These are phyloP conservation scores for Mycena citricolor DNA, from an alignment of 1,284 basidiomycete genomes.

Conservation along the genomic window DNA sequence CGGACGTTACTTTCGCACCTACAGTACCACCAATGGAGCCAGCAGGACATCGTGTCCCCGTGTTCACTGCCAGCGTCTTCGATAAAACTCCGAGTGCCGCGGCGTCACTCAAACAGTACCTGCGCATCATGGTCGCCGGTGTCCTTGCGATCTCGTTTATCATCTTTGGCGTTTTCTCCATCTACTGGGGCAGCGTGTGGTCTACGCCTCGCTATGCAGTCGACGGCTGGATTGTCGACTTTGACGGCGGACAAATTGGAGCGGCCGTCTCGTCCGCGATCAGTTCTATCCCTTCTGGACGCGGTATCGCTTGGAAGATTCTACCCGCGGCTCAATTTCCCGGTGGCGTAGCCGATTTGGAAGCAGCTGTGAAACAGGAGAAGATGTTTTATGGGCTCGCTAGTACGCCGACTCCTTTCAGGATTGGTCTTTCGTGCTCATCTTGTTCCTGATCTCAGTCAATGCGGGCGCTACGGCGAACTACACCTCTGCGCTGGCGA, in stretches of 20 bases:
- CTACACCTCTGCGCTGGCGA: slow-evolving; percentile 32
- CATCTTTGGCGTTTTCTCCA: slow-evolving; percentile 44
- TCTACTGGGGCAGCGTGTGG: slow-evolving; percentile 52
- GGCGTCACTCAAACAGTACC: slow-evolving; percentile 35
- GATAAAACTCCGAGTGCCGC: slow-evolving; percentile 26
- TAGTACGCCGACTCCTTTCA: slow-evolving; percentile 13
- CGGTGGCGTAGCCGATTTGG: slow-evolving; percentile 30
- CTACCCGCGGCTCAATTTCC: slow-evolving; percentile 42
- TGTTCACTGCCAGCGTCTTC: slow-evolving; percentile 27
- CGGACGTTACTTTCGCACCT: no score
- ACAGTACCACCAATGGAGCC: no score
- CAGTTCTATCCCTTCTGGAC: background rate
- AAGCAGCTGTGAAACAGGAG: slow-evolving; percentile 22
- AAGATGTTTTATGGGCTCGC: slow-evolving; percentile 26
- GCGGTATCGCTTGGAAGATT: slow-evolving; percentile 39
- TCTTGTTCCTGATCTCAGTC: slow-evolving; percentile 11
- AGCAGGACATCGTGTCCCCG: no score
- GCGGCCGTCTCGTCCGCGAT: slow-evolving; percentile 38
- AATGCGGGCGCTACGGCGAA: slow-evolving; percentile 25
- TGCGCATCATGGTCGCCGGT: slow-evolving; percentile 36
- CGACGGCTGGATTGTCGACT: slow-evolving; percentile 48
- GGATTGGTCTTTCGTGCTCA: background rate
- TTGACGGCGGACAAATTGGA: slow-evolving; percentile 51
- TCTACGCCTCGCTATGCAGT: slow-evolving; percentile 38
- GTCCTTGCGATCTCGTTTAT: slow-evolving; percentile 33